Base-by-base conservation (phyloP, 1,139 yeast species). In the Yamadazyma taylorii region DNA sequence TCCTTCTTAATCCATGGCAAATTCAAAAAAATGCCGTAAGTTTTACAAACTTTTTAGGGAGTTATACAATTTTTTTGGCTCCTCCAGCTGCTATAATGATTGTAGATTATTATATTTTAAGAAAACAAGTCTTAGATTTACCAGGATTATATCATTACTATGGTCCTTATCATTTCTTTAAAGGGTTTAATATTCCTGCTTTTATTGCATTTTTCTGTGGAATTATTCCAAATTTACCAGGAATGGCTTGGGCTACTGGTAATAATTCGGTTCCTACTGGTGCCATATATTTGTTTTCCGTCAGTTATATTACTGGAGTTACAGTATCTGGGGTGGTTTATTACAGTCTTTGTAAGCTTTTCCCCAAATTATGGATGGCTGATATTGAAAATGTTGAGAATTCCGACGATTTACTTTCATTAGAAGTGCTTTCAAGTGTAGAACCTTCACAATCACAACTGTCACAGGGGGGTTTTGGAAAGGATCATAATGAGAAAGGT, bases 1-100 rank as follows among this genome's bases (percentile, higher is more conserved):
- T 63, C 24, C 52, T 62, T 53, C 48, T 52, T 24, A 41, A 43
- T 30, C 46, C 46, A 25, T 43, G 46, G 46, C 43, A 44, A 36
- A 39, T 44, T 23, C 45, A 41, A 31, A 40, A 42, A 22, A 44
- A 39, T 35, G 48, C 46, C 21, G 41, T 32, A 6, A 40, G 43
- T 30, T 42, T 44, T 32, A 23, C 40, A 4, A 36, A 34, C 21
- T 43, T 43, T 25, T 41, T 43, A 35, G 45, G 46, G 17, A 44
- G 46, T 28, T 43, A 43, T 25, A 39, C 46, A 10, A 21, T 43
- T 4, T 43, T 43, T 26, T 43, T 43, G 33, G 46, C 45, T 5
- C 47, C 47, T 13, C 42, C 42, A 10, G 39, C 43, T 12, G 40
- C 45, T n/a, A 33, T 43, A 4, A 38, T 42, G 43, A 32, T 39